These are phyloP conservation scores for Globisporangium canariense DNA, from an alignment of 352 stramenopile genomes.

Conservation along the genomic window DNA sequence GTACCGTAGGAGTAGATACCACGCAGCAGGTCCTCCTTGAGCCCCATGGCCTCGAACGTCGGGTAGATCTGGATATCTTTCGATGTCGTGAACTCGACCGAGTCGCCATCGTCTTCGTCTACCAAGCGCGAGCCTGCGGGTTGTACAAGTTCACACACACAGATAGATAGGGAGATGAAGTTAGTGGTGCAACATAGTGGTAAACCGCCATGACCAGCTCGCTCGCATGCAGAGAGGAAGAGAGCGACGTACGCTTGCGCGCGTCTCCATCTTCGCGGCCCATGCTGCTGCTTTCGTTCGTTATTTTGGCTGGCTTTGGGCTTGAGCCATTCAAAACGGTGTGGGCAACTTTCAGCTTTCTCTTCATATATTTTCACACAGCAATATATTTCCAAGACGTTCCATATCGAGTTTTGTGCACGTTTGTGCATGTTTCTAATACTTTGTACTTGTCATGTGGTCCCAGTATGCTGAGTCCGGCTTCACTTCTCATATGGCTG, in stretches of 20 bases:
- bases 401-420: no score
- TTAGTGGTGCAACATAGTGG: not conserved
- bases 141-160: not conserved
- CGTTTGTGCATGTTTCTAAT: no score
- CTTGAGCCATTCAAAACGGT: constrained; percentile 1
- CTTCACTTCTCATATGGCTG: no score
- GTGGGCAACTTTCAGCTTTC: no score
- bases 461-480: no score
- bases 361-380: no score
- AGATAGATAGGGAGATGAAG: constrained; percentile 7
- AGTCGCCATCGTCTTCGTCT: constrained; percentile 61
- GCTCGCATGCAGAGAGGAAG: not conserved
- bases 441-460: no score
- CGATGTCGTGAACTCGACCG: constrained; percentile 90
- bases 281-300: constrained; percentile 8
- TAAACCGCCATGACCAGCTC: no score
- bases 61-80: constrained; percentile 83
- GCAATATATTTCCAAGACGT: no score
- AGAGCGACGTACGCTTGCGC: constrained; percentile 13
- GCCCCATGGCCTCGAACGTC: constrained; percentile 90
- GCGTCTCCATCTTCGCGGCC: constrained; percentile 15
- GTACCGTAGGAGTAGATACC: constrained; percentile 86
- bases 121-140: constrained; percentile 49
- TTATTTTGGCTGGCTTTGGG: not conserved
- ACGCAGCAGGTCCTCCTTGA: constrained; percentile 91